Conservation (phyloP, 1,139 yeast genomes). For the Zygoascus sp. region DNA sequence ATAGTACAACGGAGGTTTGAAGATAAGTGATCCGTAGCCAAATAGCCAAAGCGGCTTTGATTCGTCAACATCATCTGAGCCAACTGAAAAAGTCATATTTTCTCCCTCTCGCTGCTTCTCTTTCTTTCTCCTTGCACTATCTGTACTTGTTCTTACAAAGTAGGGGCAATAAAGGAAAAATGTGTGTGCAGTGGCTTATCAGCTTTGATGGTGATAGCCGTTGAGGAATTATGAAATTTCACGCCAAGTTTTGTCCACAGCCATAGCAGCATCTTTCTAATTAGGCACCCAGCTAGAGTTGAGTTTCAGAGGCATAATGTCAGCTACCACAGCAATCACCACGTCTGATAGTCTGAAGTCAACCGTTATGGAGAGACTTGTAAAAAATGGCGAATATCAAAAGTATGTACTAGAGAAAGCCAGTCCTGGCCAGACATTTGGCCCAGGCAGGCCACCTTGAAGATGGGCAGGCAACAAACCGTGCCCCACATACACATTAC, state of each 20-base stretch:
- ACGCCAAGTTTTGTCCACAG: background rate
- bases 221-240: background rate
- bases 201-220: background rate
- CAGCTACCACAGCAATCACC: constrained; percentile 8
- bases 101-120: too few relatives aligned
- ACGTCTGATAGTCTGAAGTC: constrained; percentile 10
- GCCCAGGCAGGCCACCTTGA: too few relatives aligned
- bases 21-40: constrained; percentile 87
- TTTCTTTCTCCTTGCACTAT: too few relatives aligned
- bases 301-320: background rate
- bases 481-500: background rate
- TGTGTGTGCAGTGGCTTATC: background rate
- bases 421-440: too few relatives aligned
- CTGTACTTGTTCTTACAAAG: background rate
- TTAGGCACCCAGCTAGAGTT: too few relatives aligned
- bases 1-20: constrained; percentile 83
- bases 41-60: constrained; percentile 55
- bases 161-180: background rate
- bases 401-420: too few relatives aligned
- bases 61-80: background rate
- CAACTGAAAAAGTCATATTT: background rate
- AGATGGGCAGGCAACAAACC: too few relatives aligned
- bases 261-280: background rate
- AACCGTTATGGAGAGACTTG: constrained; percentile 43
- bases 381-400: constrained; percentile 78